Conservation (phyloP, 2,329 filamentous ascomycete species). For the Trichoderma sp. region DNA sequence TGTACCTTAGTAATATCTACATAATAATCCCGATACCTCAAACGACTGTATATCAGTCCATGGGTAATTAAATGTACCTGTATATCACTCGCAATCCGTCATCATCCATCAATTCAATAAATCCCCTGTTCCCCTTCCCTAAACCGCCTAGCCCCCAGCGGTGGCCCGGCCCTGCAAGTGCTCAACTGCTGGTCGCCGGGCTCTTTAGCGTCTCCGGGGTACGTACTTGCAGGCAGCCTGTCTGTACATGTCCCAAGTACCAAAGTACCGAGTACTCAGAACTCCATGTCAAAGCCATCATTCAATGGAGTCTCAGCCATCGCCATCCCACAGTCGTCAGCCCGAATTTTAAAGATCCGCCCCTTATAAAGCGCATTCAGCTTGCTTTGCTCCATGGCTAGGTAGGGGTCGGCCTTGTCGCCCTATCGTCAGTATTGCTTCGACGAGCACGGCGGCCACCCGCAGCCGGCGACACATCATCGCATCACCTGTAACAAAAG, state of each 20-base stretch:
- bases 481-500: neutral
- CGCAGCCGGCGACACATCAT: neutral
- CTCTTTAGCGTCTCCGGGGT: constrained; percentile 11
- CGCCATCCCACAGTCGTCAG: neutral
- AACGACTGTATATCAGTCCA: neutral
- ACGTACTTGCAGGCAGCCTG: constrained; percentile 1
- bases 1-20: neutral
- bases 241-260: neutral
- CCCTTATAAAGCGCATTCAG: neutral
- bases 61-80: neutral
- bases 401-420: neutral
- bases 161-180: constrained; percentile 6
- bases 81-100: neutral
- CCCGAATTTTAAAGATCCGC: neutral
- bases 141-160: neutral
- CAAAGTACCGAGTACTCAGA: neutral
- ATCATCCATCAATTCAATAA: neutral
- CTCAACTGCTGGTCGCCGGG: neutral
- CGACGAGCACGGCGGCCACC: neutral
- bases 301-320: neutral
- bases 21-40: neutral
- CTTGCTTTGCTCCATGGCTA: neutral
- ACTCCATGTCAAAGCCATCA: neutral
- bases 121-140: neutral
- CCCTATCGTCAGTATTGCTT: neutral